Evolutionary conservation across 2,329 filamentous ascomycete genomes (phyloP), one percentile per base, ranked within the genome.

Genomic region (Gnomoniopsis smithogilvyi): DNA sequence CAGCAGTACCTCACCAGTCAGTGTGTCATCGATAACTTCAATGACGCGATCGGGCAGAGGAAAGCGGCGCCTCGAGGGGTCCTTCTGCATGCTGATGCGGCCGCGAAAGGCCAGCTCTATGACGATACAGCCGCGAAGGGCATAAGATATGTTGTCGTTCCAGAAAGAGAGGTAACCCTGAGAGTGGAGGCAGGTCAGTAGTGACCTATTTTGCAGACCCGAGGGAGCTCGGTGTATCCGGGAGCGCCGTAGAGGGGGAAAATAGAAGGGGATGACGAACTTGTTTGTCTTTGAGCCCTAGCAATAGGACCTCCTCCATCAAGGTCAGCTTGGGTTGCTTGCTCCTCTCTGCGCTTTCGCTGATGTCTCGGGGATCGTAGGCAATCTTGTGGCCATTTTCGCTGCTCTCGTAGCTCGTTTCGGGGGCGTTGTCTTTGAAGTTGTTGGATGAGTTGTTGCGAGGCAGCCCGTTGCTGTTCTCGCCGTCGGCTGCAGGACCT

Each of bases 111-210:
- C 95, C 68, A 99, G 81, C 77, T 99, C 95, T 75, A 98, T 91
- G 67, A 99, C 95, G 73, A 99, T 99, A 78, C 95, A 99, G 72
- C 95, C 95, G 73, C 95, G 88, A 63, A 99, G 83, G 65, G 95
- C 95, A 74, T 99, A 99, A 62, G 93, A 97, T 71, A 99, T 99
- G 78, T 99, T 99, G 78, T 99, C 95, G 78, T 99, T 99, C 95
- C 95, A 99, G 78, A 99, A 99, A 33, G 94, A 98, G 64, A 99
- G 87, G 73, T 99, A 98, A 65, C 95, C 95, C 92, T 96, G 72
- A 64, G 51, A 62, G 62, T 50, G 24, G 33, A 47, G 67, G 17
- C 14, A 41, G 4, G 43, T 21, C 21, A 19, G 34, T 49, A 51
- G 33, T 24, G 43, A 19, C 43, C 19, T 26, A 21, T 7, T 3